Percentiles rank a stretch among this genome's conserved stretches.
phyloP scores from a whole-genome alignment of 108 stramenopile species.

The Schizochytrium sp. region DNA sequence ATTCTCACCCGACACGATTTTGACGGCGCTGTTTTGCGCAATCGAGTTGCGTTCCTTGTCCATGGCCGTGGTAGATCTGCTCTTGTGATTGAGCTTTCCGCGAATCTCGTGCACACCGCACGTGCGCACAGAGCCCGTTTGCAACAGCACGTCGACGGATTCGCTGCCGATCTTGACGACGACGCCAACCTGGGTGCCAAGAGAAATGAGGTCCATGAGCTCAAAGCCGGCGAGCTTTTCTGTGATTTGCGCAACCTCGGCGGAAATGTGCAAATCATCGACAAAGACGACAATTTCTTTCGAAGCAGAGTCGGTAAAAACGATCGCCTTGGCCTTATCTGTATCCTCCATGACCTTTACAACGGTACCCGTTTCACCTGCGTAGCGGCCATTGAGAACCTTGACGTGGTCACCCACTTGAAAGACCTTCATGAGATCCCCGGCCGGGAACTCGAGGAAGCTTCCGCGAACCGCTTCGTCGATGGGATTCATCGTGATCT shows the following conservation, averaged over 20 bases:
- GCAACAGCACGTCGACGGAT: constrained; percentile 31
- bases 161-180: constrained; percentile 20
- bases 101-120: constrained; percentile 31
- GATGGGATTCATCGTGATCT: constrained; percentile 74
- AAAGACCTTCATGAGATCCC: constrained; percentile 82
- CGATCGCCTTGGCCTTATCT: constrained; percentile 23
- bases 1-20: constrained; percentile 32
- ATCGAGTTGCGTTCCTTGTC: constrained; percentile 36
- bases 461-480: constrained; percentile 25
- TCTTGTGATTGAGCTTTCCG: constrained; percentile 29
- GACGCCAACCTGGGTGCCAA: constrained; percentile 15
- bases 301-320: constrained; percentile 31
- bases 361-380: constrained; percentile 87
- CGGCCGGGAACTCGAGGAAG: constrained; percentile 76
- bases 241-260: constrained; percentile 28
- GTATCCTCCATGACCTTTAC: constrained; percentile 56
- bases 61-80: constrained; percentile 19
- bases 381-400: constrained; percentile 83
- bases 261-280: constrained; percentile 32
- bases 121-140: constrained; percentile 26
- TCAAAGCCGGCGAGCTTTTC: constrained; percentile 36
- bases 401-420: constrained; percentile 88
- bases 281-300: constrained; percentile 31
- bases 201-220: constrained; percentile 39
- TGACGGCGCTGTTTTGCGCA: constrained; percentile 27